Conservation (phyloP, 169 alveolate genomes). For the Eimeria maxima region DNA sequence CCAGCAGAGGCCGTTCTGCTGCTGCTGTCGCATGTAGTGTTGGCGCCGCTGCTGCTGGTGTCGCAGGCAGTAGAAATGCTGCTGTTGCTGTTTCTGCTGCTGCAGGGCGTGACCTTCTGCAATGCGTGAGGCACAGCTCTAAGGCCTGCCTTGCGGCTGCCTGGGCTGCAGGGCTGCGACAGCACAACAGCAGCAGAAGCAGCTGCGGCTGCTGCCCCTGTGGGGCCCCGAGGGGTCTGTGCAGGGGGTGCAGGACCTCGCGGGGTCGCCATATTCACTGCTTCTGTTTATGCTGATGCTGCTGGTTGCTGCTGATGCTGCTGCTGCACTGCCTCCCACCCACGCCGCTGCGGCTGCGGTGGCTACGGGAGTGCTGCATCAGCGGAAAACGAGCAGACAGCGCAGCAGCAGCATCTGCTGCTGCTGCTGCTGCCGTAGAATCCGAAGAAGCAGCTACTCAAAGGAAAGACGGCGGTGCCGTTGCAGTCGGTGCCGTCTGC, state of each 20-base stretch:
- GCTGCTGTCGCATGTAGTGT: background rate
- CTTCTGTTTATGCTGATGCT: background rate
- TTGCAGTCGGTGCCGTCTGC: background rate
- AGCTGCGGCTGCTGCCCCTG: conserved; percentile 53
- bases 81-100: conserved; percentile 40
- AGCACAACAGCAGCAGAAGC: conserved; percentile 38
- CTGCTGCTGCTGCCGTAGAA: conserved; percentile 19
- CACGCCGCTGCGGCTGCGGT: conserved; percentile 32
- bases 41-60: conserved; percentile 34
- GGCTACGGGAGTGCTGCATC: conserved; percentile 51
- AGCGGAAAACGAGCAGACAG: conserved; percentile 10
- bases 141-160: too few species aligned
- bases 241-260: conserved; percentile 59
- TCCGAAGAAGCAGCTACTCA: background rate
- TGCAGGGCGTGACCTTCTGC: background rate
- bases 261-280: conserved; percentile 45
- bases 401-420: conserved; percentile 56
- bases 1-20: conserved; percentile 45
- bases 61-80: background rate
- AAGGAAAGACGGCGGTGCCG: background rate
- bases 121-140: too few species aligned
- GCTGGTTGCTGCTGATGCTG: conserved; percentile 52
- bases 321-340: conserved; percentile 47
- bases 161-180: conserved; percentile 40
- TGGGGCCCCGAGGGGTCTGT: conserved; percentile 39